phyloP scores from a whole-genome alignment of 2,329 filamentous ascomycete genomes.

The Chaetomiaceae sp. region DNA sequence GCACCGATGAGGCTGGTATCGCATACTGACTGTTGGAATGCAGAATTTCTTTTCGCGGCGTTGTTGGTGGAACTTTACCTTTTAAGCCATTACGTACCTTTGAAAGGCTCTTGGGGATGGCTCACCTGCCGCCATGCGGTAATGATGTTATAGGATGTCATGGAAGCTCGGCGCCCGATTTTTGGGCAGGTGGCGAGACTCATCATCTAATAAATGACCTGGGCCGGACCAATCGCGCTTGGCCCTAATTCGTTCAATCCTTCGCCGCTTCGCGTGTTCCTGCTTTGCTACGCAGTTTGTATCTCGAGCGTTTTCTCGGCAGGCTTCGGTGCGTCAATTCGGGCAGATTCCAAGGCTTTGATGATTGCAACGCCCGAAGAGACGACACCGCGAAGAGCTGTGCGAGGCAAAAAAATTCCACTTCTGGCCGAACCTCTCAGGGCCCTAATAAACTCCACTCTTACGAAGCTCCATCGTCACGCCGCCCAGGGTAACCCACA shows the following conservation, averaged over 20 bases:
- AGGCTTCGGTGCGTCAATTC: background rate
- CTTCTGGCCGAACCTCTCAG: background rate
- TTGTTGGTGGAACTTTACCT: too few relatives aligned
- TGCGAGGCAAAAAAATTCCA: background rate
- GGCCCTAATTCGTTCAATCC: conserved; percentile 11
- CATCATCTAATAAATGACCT: conserved; percentile 1
- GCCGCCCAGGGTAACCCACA: too few relatives aligned
- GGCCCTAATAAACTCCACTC: conserved; percentile 1
- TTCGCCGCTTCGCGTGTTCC: conserved; percentile 5
- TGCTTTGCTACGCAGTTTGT: background rate
- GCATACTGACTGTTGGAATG: too few relatives aligned
- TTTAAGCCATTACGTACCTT: conserved; percentile 25
- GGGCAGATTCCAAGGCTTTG: background rate
- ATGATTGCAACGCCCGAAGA: background rate
- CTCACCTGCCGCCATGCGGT: conserved; percentile 15
- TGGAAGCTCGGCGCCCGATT: conserved; percentile 25
- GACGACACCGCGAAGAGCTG: background rate
- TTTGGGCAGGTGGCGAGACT: conserved; percentile 18
- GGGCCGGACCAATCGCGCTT: conserved; percentile 5
- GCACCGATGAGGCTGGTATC: too few relatives aligned
- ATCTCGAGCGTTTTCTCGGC: background rate
- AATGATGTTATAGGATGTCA: conserved; percentile 29
- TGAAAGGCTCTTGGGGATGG: conserved; percentile 8
- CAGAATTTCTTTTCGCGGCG: too few relatives aligned
- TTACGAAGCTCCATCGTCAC: background rate